Conservation (phyloP, 2,329 filamentous ascomycete genomes). For the Penicillium sp. region DNA sequence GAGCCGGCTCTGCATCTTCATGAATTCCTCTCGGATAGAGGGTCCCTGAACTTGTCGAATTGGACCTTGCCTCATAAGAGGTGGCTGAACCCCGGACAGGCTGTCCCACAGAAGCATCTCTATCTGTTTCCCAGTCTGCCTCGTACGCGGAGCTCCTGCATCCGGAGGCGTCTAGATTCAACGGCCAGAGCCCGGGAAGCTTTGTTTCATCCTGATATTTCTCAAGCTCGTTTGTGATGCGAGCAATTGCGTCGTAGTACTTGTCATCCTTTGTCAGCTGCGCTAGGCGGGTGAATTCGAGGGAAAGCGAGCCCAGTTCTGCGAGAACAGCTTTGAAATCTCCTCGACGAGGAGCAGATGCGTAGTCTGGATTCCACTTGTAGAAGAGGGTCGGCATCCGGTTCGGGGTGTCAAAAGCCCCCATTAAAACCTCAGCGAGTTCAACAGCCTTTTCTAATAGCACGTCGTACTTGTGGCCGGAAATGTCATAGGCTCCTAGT, state of each 20-base stretch:
- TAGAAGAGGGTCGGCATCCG: slow-evolving; percentile 87
- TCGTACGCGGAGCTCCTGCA: slow-evolving; percentile 59
- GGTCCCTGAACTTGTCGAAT: slow-evolving; percentile 14
- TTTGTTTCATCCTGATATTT: slow-evolving; percentile 73
- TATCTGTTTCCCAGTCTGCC: background rate
- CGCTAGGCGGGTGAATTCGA: slow-evolving; percentile 89
- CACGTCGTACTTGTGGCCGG: slow-evolving; percentile 68
- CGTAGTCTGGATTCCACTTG: slow-evolving; percentile 71
- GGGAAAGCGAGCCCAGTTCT: slow-evolving; percentile 77
- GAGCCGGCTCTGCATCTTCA: slow-evolving; percentile 34
- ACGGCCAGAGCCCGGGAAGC: slow-evolving; percentile 80
- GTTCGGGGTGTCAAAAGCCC: slow-evolving; percentile 89
- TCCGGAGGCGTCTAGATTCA: slow-evolving; percentile 76
- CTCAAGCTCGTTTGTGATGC: slow-evolving; percentile 80
- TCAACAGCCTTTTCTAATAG: slow-evolving; percentile 79
- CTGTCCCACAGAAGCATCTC: slow-evolving; percentile 15
- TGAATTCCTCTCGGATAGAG: slow-evolving; percentile 27
- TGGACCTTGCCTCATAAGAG: background rate
- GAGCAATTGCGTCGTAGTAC: slow-evolving; percentile 88
- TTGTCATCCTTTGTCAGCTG: slow-evolving; percentile 80
- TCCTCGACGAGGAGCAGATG: slow-evolving; percentile 68
- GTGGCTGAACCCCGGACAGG: slow-evolving; percentile 8
- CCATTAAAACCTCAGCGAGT: slow-evolving; percentile 79
- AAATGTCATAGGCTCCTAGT: slow-evolving; percentile 84
- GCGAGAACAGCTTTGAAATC: slow-evolving; percentile 61